Conservation (phyloP, 495 filamentous ascomycete species). For the Margaritispora aquatica region DNA sequence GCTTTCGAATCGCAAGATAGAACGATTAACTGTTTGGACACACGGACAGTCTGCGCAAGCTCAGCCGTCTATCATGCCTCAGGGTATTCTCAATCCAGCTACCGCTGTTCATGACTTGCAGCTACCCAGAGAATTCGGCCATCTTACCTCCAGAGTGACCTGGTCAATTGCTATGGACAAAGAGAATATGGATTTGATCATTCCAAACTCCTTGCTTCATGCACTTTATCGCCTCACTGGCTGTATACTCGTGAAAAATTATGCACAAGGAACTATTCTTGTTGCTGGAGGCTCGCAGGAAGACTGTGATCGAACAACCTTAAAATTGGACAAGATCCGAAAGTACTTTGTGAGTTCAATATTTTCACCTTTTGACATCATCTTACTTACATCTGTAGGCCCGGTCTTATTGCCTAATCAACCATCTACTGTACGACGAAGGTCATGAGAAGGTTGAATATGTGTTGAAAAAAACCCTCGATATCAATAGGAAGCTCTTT, state of each 20-base stretch:
- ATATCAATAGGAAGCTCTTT: slow-evolving; percentile 19
- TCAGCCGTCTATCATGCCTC: background rate
- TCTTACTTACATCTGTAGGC: background rate
- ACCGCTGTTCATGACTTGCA: background rate
- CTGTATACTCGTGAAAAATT: slow-evolving; percentile 22
- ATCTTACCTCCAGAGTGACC: slow-evolving; percentile 2
- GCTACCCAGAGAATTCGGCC: slow-evolving; percentile 5
- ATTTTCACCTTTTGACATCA: background rate
- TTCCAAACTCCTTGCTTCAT: slow-evolving; percentile 13
- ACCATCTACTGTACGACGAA: slow-evolving; percentile 34
- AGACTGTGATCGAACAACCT: slow-evolving; percentile 16
- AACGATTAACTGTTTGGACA: slow-evolving; percentile 5
- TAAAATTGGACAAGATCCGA: slow-evolving; percentile 32
- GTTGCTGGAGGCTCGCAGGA: slow-evolving; percentile 26
- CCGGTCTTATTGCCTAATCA: background rate
- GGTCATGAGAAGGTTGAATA: slow-evolving; percentile 27
- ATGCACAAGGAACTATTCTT: slow-evolving; percentile 26
- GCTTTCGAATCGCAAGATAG: slow-evolving; percentile 9
- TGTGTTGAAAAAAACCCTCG: slow-evolving; percentile 24
- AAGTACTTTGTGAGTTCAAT: slow-evolving; percentile 28
- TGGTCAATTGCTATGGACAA: slow-evolving; percentile 4
- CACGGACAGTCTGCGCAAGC: background rate
- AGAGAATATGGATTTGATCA: slow-evolving; percentile 10
- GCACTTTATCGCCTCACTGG: slow-evolving; percentile 23
- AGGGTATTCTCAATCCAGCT: background rate